phyloP scores from a whole-genome alignment of 306 rosid species.

The Ziziphus jujuba region DNA sequence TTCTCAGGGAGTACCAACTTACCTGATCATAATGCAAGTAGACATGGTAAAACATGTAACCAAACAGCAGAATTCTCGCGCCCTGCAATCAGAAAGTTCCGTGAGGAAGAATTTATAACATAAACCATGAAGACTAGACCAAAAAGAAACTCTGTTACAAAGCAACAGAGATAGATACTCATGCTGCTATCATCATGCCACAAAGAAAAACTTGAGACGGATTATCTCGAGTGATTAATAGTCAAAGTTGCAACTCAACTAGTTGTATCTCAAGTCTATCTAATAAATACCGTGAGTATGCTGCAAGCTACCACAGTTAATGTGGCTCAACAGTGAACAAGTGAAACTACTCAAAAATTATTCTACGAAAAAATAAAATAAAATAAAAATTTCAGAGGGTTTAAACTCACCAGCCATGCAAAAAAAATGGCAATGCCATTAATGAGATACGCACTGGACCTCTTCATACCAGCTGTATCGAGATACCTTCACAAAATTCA shows the following conservation, averaged over 20 bases:
- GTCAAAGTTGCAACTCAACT: not conserved
- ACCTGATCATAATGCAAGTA: conserved; percentile 51
- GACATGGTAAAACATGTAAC: conserved; percentile 51
- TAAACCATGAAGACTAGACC: not conserved
- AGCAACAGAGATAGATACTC: not conserved
- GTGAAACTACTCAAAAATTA: not conserved
- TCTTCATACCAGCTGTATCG: conserved; percentile 55
- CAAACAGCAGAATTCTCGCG: conserved; percentile 49
- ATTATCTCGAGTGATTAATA: not conserved
- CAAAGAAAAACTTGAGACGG: not conserved
- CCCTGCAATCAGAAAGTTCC: conserved; percentile 29
- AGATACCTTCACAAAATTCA: conserved; percentile 43
- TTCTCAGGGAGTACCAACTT: not conserved
- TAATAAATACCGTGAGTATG: too few species aligned
- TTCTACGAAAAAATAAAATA: too few species aligned
- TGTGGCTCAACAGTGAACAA: too few species aligned
- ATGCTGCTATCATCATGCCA: not conserved
- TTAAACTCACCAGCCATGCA: conserved; percentile 54
- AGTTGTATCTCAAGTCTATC: not conserved
- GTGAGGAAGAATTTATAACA: conserved; percentile 20
- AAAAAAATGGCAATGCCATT: conserved; percentile 51
- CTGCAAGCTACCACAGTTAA: too few species aligned
- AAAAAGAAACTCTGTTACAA: not conserved
- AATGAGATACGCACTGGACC: conserved; percentile 44
- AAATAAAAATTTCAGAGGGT: too few species aligned